Evolutionary conservation across 1,284 basidiomycete genomes (phyloP).

Genomic region (Entoloma clypeatum): DNA sequence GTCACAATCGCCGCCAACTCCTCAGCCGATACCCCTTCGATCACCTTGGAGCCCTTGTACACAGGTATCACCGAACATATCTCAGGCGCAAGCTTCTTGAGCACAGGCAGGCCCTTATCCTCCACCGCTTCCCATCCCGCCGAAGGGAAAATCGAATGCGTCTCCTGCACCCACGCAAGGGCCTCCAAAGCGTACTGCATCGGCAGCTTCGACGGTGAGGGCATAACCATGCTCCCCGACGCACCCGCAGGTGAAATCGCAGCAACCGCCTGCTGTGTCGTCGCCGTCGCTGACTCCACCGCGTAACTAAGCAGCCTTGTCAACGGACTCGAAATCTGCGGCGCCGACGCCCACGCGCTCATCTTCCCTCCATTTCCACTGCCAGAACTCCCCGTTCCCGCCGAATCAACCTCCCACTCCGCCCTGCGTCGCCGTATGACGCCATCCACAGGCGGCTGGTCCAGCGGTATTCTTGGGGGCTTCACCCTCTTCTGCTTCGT

Average conservation of each 20-base stretch:
- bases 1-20: constrained; percentile 77
- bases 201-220: constrained; percentile 55
- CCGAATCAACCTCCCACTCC: constrained; percentile 55
- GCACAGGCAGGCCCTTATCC: constrained; percentile 78
- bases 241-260: constrained; percentile 59
- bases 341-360: constrained; percentile 47
- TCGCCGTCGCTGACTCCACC: constrained; percentile 66
- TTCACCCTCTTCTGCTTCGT: constrained; percentile 85
- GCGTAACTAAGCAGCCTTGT: constrained; percentile 70
- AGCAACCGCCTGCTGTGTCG: constrained; percentile 70
- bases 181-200: constrained; percentile 81
- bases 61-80: constrained; percentile 83
- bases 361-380: constrained; percentile 8
- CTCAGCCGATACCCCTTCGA: constrained; percentile 93
- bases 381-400: constrained; percentile 23
- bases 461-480: constrained; percentile 84
- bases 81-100: constrained; percentile 71
- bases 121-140: constrained; percentile 82
- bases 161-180: constrained; percentile 73
- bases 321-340: constrained; percentile 67
- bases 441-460: constrained; percentile 82
- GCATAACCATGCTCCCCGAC: constrained; percentile 37
- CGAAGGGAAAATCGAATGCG: constrained; percentile 57
- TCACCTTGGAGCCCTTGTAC: constrained; percentile 87
- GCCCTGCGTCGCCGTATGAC: constrained; percentile 64